Conservation (phyloP, 2,329 filamentous ascomycete species). For the Ceratocystis huliohia region DNA sequence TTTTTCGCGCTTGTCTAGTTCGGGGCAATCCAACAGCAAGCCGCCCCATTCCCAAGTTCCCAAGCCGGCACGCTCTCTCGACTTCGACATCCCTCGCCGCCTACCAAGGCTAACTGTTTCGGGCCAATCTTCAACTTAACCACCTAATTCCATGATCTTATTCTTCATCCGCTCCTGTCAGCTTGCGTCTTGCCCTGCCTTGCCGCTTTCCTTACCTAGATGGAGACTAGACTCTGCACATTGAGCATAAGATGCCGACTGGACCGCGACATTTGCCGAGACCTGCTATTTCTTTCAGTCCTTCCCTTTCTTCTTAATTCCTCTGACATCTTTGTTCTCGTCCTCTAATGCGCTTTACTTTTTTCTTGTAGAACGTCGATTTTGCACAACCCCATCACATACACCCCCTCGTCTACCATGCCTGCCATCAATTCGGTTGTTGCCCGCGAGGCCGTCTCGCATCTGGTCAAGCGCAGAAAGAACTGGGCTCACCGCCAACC, state of each 20-base stretch:
- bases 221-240: constrained; percentile 1
- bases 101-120: neutral
- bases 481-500: constrained; percentile 32
- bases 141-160: neutral
- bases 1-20: neutral
- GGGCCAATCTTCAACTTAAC: neutral
- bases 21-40: neutral
- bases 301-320: neutral
- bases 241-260: neutral
- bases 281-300: constrained; percentile 3
- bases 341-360: neutral
- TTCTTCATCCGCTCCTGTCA: neutral
- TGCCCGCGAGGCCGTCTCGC: constrained; percentile 30
- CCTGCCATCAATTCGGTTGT: constrained; percentile 32
- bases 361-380: neutral
- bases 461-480: constrained; percentile 31
- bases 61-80: neutral
- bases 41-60: neutral
- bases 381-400: constrained; percentile 22
- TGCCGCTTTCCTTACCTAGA: neutral
- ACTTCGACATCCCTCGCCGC: neutral
- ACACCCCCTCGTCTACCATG: constrained; percentile 27
- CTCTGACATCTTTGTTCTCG: neutral
- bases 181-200: neutral
- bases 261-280: neutral